Conservation (phyloP, 2,329 filamentous ascomycete species). For the Scleromitrula shiraiana region DNA sequence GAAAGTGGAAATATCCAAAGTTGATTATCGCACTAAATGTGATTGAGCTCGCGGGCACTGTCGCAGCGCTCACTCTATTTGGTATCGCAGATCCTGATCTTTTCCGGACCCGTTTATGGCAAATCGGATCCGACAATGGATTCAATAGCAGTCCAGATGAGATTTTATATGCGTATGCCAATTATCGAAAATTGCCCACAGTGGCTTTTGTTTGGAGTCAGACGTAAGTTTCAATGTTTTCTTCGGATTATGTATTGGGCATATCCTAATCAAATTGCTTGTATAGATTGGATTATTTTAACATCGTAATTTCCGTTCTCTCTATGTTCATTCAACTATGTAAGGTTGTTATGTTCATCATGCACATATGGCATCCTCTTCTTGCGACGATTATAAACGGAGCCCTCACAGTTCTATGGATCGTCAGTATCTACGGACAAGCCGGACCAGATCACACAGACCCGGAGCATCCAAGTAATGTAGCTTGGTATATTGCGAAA, state of each 20-base stretch:
- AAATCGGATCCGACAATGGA: constrained; percentile 59
- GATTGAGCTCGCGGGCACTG: constrained; percentile 56
- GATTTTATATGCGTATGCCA: constrained; percentile 65
- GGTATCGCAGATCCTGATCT: constrained; percentile 66
- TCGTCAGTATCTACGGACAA: constrained; percentile 60
- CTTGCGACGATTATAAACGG: constrained; percentile 52
- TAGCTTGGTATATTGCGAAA: constrained; percentile 69
- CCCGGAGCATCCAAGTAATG: constrained; percentile 48
- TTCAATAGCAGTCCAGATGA: constrained; percentile 68
- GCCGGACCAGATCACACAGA: constrained; percentile 67
- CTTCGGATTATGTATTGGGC: too few species aligned
- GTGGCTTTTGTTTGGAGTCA: constrained; percentile 66
- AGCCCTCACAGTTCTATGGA: constrained; percentile 53
- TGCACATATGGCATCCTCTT: constrained; percentile 63
- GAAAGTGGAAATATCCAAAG: constrained; percentile 40
- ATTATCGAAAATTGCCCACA: constrained; percentile 53
- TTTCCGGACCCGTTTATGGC: constrained; percentile 66
- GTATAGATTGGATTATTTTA: constrained; percentile 64
- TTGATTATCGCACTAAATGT: constrained; percentile 47
- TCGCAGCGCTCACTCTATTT: constrained; percentile 61
- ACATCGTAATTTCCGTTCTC: constrained; percentile 68
- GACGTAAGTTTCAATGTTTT: constrained; percentile 57
- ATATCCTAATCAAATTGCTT: background rate
- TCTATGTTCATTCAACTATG: constrained; percentile 67
- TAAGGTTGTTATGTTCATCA: constrained; percentile 61